phyloP scores from a whole-genome alignment of 2,329 filamentous ascomycete species.

The Cladophialophora chaetospira region DNA sequence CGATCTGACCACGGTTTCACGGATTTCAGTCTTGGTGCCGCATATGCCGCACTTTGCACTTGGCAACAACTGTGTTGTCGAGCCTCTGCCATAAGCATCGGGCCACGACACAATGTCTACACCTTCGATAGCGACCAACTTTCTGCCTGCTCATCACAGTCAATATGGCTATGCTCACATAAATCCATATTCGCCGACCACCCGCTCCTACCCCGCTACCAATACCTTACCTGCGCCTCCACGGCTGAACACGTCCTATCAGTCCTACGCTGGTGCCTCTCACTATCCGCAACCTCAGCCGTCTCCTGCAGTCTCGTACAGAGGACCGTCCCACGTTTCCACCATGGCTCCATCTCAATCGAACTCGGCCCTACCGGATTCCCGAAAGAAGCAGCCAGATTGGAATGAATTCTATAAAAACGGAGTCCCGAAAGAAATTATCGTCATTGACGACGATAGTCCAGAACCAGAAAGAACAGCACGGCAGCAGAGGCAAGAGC shows the following conservation, averaged over 20 bases:
- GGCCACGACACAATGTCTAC: slow-evolving; percentile 66
- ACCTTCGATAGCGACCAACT: slow-evolving; percentile 74
- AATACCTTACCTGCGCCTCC: slow-evolving; percentile 43
- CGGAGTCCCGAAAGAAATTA: slow-evolving; percentile 79
- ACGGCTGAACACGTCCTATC: slow-evolving; percentile 47
- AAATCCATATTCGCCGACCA: slow-evolving; percentile 56
- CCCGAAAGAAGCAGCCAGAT: slow-evolving; percentile 61
- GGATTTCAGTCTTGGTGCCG: not conserved
- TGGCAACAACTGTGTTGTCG: slow-evolving; percentile 23
- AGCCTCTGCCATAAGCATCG: slow-evolving; percentile 20
- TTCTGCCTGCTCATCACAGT: slow-evolving; percentile 68
- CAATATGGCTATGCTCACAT: slow-evolving; percentile 64
- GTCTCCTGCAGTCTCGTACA: slow-evolving; percentile 34
- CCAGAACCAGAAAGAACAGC: slow-evolving; percentile 50
- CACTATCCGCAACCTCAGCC: slow-evolving; percentile 32
- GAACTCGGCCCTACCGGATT: slow-evolving; percentile 43
- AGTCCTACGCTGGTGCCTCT: slow-evolving; percentile 43
- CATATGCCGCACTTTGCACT: slow-evolving; percentile 26
- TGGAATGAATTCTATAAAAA: slow-evolving; percentile 83
- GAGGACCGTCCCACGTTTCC: slow-evolving; percentile 42
- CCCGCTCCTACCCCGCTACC: slow-evolving; percentile 53
- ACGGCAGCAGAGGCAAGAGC: slow-evolving; percentile 30
- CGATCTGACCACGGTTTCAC: not conserved
- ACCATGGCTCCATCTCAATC: slow-evolving; percentile 42
- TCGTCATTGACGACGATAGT: slow-evolving; percentile 75